Evolutionary conservation across 768 basidiomycete species (phyloP), one percentile per base, ranked within the genome.

Genomic region (Collybia mongolica): DNA sequence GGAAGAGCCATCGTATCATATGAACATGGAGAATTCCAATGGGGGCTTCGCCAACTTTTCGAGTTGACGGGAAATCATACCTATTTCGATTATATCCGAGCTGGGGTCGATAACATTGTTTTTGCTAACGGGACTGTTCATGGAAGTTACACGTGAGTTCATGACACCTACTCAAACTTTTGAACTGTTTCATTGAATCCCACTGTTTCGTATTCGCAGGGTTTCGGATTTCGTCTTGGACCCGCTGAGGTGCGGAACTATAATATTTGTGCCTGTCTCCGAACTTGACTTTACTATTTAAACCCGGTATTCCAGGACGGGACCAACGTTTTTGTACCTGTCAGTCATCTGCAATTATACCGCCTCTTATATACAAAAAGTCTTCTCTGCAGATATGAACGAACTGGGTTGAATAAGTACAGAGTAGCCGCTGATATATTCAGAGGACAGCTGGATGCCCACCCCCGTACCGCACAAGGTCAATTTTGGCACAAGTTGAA

Each of bases 401-500:
- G 63, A 46, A 75, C 72, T 1, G 61, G 62, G 5, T 48, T 65
- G 15, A 43, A 55, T 15, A 76, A 75, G 52, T 76, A 70, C 59
- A 75, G 72, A 50, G 67, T 48, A 14, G 76, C 74, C 0, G 71
- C 73, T 24, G 68, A 72, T 46, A 69, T 54, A 18, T 75, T 66
- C 60, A 65, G 70, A 7, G 44, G 45, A 11, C 76, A 76, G 56
- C 62, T 76, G 8, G 58, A 73, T 52, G 61, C 54, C 9, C 75
- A 77, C 50, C 72, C 75, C 19, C 73, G 76, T 15, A 77, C 73
- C 14, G 65, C 64, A 0, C 62, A 75, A 57, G 75, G 76, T 6
- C 73, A 74, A 51, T 76, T 75, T 54, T 76, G 75, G 75, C 75
- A 77, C 60, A 75, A 74, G 51, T 56, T 68, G 2, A 67, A 47